phyloP scores from a whole-genome alignment of 768 basidiomycete species.

The Neoboletus magnificus region DNA sequence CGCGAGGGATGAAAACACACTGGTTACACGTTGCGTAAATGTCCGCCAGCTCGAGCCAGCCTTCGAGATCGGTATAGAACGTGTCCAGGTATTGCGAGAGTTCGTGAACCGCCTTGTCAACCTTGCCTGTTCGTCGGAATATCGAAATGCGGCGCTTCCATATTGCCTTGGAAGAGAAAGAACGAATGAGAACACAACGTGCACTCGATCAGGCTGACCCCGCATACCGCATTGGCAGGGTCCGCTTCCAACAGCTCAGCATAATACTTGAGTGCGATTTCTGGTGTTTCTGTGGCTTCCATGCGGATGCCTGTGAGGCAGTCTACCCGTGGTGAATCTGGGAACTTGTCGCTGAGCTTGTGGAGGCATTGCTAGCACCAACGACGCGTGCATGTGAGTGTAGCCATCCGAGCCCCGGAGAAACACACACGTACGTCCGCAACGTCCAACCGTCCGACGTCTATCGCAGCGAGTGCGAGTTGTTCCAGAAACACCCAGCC shows the following conservation, averaged over 20 bases:
- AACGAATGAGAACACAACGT: neutral
- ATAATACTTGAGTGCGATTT: constrained; percentile 61
- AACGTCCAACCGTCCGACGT: constrained; percentile 66
- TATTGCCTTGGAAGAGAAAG: constrained; percentile 39
- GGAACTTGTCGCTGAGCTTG: constrained; percentile 63
- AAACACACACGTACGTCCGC: constrained; percentile 60
- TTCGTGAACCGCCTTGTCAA: constrained; percentile 67
- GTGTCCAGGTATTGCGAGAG: constrained; percentile 76
- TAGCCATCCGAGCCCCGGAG: neutral
- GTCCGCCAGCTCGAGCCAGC: constrained; percentile 83
- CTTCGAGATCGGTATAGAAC: constrained; percentile 85
- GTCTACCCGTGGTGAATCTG: constrained; percentile 75
- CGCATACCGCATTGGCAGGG: constrained; percentile 66
- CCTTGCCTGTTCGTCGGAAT: constrained; percentile 56
- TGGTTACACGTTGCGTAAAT: constrained; percentile 72
- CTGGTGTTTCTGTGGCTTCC: constrained; percentile 61
- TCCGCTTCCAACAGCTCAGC: constrained; percentile 57
- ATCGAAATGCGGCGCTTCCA: constrained; percentile 86
- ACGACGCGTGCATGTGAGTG: constrained; percentile 2
- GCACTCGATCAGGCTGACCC: neutral
- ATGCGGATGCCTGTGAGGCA: constrained; percentile 74
- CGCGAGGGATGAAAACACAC: constrained; percentile 40
- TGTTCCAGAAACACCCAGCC: constrained; percentile 84
- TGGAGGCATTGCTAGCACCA: constrained; percentile 40
- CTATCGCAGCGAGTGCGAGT: constrained; percentile 71